A percentile compares a stretch with the other conserved stretches of the same genome.
Evolutionary conservation across 805 yeast genomes (phyloP).

Genomic region (Candida qinlingensis): DNA sequence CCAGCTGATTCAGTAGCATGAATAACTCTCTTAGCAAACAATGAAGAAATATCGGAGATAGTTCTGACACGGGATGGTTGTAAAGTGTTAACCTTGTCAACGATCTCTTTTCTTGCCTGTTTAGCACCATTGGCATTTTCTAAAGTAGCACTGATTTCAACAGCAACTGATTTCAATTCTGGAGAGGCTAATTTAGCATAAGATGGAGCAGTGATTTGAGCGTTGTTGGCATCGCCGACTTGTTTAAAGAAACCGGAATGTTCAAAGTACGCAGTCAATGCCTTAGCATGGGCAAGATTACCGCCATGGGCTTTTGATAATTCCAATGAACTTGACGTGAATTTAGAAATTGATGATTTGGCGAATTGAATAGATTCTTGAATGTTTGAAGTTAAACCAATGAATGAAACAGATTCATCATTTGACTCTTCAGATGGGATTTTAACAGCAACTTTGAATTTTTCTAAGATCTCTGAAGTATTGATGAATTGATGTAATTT

Average conservation of each 20-base stretch:
- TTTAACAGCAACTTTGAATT: conserved; percentile 52
- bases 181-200: conserved; percentile 39
- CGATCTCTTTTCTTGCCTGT: conserved; percentile 64
- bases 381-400: conserved; percentile 59
- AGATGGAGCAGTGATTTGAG: conserved; percentile 44
- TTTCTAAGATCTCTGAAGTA: conserved; percentile 43
- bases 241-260: conserved; percentile 42
- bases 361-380: conserved; percentile 59
- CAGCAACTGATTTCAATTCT: conserved; percentile 39
- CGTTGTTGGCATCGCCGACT: conserved; percentile 37
- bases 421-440: conserved; percentile 39
- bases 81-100: conserved; percentile 64
- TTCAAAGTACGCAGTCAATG: conserved; percentile 62
- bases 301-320: conserved; percentile 88
- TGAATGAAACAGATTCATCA: conserved; percentile 49
- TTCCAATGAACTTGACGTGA: conserved; percentile 63
- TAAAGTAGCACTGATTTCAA: conserved; percentile 55
- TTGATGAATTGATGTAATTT: conserved; percentile 67
- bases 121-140: conserved; percentile 47
- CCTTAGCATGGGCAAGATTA: conserved; percentile 67
- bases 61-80: conserved; percentile 60
- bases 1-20: conserved; percentile 36
- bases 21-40: conserved; percentile 46
- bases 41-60: conserved; percentile 61
- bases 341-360: conserved; percentile 52